These are phyloP conservation scores for Monsonia emarginata DNA, from an alignment of 441 rosid genomes.

Conservation along the genomic window DNA sequence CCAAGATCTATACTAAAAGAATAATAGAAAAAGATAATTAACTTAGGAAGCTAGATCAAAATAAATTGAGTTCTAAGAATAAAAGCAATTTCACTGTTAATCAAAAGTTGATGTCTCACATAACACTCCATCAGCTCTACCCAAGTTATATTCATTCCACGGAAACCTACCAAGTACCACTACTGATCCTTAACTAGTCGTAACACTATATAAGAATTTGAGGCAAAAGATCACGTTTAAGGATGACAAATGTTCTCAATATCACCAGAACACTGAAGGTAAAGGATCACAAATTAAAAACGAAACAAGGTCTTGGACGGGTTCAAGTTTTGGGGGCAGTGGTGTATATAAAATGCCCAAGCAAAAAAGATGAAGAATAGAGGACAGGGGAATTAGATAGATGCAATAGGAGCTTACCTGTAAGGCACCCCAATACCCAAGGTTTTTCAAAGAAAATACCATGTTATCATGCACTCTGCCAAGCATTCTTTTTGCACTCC, in stretches of 20 bases:
- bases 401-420: constrained; percentile 40
- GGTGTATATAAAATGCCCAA: no score
- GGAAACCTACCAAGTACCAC: background rate
- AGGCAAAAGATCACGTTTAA: no score
- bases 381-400: background rate
- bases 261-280: background rate
- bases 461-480: constrained; percentile 60
- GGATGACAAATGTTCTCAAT: background rate
- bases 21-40: background rate
- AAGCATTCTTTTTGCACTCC: constrained; percentile 48
- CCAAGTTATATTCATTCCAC: background rate
- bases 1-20: background rate
- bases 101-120: background rate
- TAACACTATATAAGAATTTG: background rate
- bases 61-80: background rate
- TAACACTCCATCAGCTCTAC: background rate
- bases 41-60: background rate
- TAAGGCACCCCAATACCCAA: constrained; percentile 80
- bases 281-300: background rate
- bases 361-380: no score
- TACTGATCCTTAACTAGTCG: background rate
- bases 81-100: background rate
- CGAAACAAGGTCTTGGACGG: no score
- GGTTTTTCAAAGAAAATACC: constrained; percentile 50
- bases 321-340: no score